These are phyloP conservation scores for Toxoplasma gondii DNA, from an alignment of 169 alveolate genomes.

Conservation along the genomic window DNA sequence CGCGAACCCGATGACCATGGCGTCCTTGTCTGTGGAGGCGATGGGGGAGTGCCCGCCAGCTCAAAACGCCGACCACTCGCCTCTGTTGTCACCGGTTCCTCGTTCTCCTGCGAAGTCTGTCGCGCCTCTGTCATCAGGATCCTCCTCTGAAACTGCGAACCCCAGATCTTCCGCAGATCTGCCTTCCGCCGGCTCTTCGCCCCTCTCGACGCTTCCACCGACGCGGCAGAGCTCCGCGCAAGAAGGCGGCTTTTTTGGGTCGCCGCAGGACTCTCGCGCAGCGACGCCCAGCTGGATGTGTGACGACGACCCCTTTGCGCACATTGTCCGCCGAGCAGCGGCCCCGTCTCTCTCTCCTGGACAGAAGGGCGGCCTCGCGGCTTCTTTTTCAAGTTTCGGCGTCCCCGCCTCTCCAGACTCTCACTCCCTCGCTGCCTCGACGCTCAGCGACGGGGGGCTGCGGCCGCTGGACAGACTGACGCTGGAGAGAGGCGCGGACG, in stretches of 20 bases:
- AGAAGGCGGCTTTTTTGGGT: background rate
- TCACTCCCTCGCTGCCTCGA: too few relatives aligned
- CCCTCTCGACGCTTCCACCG: background rate
- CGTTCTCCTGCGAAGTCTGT: too few relatives aligned
- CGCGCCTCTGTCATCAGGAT: background rate
- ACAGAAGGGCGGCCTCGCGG: too few relatives aligned
- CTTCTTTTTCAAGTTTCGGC: too few relatives aligned
- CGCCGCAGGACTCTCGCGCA: background rate
- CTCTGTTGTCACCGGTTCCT: too few relatives aligned
- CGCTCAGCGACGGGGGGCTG: too few relatives aligned
- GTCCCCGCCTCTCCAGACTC: background rate
- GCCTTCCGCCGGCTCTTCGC: background rate
- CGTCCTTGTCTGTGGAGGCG: too few relatives aligned
- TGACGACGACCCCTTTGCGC: background rate
- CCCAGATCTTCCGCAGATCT: background rate
- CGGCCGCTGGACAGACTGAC: too few relatives aligned
- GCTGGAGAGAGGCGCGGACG: too few relatives aligned
- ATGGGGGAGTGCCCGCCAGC: too few relatives aligned
- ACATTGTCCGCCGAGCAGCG: background rate
- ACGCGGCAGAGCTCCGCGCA: background rate
- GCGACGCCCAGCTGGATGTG: background rate
- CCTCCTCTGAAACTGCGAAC: background rate
- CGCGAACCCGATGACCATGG: too few relatives aligned
- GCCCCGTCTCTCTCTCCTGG: background rate
- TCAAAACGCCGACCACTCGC: too few relatives aligned